These are phyloP conservation scores for Musa acuminata DNA, from an alignment of 176 grass and related monocot genomes.

Conservation along the genomic window DNA sequence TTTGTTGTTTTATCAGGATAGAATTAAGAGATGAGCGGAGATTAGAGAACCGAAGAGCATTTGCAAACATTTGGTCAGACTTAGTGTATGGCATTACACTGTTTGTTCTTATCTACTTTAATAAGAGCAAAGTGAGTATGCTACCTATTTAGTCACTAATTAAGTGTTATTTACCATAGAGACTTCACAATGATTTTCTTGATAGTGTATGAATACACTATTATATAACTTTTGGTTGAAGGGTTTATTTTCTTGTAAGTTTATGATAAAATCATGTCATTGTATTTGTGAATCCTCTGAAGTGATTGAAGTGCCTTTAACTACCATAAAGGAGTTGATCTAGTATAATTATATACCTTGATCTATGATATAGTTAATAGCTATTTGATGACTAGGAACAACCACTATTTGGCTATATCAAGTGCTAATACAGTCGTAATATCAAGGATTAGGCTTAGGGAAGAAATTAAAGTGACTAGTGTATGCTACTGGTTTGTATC, in stretches of 20 bases:
- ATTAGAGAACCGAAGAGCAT: constrained; percentile 81
- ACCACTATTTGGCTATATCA: background rate
- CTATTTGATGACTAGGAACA: background rate
- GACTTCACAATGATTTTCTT: background rate
- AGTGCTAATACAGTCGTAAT: background rate
- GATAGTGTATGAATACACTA: background rate
- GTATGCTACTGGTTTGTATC: no score
- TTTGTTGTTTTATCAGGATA: constrained; percentile 50
- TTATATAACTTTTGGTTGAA: no score
- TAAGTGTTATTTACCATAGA: background rate
- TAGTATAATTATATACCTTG: background rate
- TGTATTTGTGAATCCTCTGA: no score
- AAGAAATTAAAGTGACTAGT: background rate
- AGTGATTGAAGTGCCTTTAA: background rate
- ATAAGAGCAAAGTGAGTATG: constrained; percentile 67
- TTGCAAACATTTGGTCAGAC: constrained; percentile 94
- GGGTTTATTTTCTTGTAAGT: no score
- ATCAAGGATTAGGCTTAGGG: background rate
- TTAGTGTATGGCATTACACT: constrained; percentile 63
- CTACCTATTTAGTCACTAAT: constrained; percentile 12
- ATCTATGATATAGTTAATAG: background rate
- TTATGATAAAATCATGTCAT: no score
- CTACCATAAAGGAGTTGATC: background rate
- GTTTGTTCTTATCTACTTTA: constrained; percentile 88
- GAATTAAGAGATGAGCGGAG: constrained; percentile 84